Percentiles rank a stretch among this genome's conserved stretches.
phyloP scores from a whole-genome alignment of 495 filamentous ascomycete species.

The Endocarpon pusillum region DNA sequence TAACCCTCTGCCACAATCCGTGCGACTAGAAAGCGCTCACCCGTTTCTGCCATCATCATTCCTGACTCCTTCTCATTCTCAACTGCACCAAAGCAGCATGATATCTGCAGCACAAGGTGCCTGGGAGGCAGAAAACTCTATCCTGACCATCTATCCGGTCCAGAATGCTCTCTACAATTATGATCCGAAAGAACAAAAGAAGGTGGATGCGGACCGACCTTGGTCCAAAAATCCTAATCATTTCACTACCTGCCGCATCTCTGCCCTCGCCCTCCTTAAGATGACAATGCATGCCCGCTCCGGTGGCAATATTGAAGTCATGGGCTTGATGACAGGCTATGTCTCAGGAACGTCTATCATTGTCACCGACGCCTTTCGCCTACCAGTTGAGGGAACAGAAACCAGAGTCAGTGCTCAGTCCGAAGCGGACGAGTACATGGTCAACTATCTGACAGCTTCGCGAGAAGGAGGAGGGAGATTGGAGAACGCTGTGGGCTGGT shows the following conservation, averaged over 20 bases:
- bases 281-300: conserved; percentile 99
- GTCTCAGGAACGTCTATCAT: conserved; percentile 62
- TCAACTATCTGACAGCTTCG: conserved; percentile 58
- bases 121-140: conserved; percentile 82
- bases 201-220: conserved; percentile 39
- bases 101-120: too few species aligned
- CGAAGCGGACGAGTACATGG: conserved; percentile 94
- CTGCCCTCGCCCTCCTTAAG: conserved; percentile 84
- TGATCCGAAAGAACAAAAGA: conserved; percentile 45
- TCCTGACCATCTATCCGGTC: conserved; percentile 65
- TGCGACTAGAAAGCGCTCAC: too few species aligned
- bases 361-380: conserved; percentile 82
- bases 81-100: too few species aligned
- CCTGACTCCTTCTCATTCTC: too few species aligned
- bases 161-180: conserved; percentile 88
- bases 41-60: too few species aligned
- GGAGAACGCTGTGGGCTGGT: conserved; percentile 96
- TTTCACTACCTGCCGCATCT: conserved; percentile 88
- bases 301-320: conserved; percentile 81
- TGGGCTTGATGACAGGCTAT: conserved; percentile 98
- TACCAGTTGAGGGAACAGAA: conserved; percentile 95
- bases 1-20: too few species aligned
- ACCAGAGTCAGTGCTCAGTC: conserved; percentile 91
- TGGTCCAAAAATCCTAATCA: conserved; percentile 73
- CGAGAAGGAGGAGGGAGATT: conserved; percentile 53